Evolutionary conservation across 768 basidiomycete species (phyloP).

Genomic region (Collybiopsis confluens): DNA sequence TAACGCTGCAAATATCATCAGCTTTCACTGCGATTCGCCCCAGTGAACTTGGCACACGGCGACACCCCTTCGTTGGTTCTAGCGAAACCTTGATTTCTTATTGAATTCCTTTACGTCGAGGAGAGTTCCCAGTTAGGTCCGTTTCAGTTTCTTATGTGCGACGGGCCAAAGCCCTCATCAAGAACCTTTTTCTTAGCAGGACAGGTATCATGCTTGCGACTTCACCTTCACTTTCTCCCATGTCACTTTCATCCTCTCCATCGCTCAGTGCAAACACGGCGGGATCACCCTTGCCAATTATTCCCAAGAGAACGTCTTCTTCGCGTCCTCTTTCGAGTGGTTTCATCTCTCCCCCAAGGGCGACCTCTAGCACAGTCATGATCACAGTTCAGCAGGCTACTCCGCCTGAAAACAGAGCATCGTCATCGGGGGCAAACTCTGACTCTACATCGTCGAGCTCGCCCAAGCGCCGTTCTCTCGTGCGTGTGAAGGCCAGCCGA

Average conservation of each 20-base stretch:
- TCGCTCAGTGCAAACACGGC: constrained; percentile 45
- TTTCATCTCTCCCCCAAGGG: constrained; percentile 10
- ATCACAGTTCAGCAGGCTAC: constrained; percentile 24
- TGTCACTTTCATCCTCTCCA: not conserved
- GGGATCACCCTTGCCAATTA: constrained; percentile 55
- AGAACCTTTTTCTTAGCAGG: too few relatives aligned
- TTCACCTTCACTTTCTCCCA: not conserved
- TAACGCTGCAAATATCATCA: too few relatives aligned
- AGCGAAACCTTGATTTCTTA: too few relatives aligned
- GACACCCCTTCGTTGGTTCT: too few relatives aligned
- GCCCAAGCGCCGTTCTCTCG: constrained; percentile 27
- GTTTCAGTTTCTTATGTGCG: too few relatives aligned
- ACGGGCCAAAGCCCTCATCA: too few relatives aligned
- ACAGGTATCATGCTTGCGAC: constrained; percentile 4
- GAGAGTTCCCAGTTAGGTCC: too few relatives aligned
- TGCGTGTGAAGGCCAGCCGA: constrained; percentile 33
- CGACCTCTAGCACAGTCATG: constrained; percentile 20
- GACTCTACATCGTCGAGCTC: constrained; percentile 33
- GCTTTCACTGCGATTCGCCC: too few relatives aligned
- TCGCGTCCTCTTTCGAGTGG: constrained; percentile 20
- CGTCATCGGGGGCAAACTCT: constrained; percentile 12
- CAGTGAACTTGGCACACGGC: too few relatives aligned
- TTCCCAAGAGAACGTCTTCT: constrained; percentile 48
- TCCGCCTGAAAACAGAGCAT: constrained; percentile 17
- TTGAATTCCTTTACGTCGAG: too few relatives aligned